Conservation (phyloP, 2,329 filamentous ascomycete genomes). For the Colletotrichum endophyticum region DNA sequence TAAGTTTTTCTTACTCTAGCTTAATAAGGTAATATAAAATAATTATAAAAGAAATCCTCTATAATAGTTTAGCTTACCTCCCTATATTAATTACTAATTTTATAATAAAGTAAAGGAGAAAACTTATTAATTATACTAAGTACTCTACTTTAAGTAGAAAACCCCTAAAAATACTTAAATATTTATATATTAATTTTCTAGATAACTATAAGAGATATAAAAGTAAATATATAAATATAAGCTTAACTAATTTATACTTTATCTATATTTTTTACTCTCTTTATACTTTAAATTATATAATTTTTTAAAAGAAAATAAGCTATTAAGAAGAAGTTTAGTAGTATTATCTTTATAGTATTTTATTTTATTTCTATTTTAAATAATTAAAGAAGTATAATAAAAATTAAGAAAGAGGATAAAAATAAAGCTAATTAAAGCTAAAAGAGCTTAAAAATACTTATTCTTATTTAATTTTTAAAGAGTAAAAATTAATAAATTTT, state of each 20-base stretch:
- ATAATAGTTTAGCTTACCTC: background rate
- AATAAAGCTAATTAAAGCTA: background rate
- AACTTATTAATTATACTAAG: too few species aligned
- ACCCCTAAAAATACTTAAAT: background rate
- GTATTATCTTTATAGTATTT: background rate
- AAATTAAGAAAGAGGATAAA: background rate
- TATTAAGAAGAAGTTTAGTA: background rate
- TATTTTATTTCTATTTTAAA: background rate
- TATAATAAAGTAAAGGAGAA: background rate
- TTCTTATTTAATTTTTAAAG: background rate
- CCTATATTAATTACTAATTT: background rate
- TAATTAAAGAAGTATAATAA: background rate
- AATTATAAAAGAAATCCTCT: background rate
- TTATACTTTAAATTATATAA: background rate
- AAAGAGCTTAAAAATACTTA: background rate
- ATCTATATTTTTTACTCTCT: too few species aligned
- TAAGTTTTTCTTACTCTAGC: background rate
- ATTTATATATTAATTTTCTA: background rate
- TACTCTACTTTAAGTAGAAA: background rate
- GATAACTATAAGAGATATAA: background rate
- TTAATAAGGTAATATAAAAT: background rate
- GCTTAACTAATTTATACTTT: too few species aligned
- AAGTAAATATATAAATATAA: background rate
- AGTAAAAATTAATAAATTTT: background rate
- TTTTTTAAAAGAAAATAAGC: background rate